Evolutionary conservation across 805 yeast genomes (phyloP).

Genomic region (Suhomyces sp.): DNA sequence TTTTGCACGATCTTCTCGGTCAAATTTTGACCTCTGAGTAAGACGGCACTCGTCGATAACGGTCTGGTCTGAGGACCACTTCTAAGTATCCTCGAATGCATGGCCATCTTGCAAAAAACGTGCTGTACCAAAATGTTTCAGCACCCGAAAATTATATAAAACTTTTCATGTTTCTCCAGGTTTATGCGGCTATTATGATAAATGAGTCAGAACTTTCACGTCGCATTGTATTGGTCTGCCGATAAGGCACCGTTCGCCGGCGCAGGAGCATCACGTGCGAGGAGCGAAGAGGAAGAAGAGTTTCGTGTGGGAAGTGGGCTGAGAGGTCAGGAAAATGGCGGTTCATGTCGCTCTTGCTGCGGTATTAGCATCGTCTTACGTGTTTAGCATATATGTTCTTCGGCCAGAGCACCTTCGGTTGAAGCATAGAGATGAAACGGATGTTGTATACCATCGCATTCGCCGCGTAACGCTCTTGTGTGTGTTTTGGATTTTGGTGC

Average conservation of each 20-base stretch:
- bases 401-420: conserved; percentile 21
- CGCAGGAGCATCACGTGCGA: neutral
- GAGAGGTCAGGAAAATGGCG: neutral
- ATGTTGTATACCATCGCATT: conserved; percentile 42
- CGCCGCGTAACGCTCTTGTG: conserved; percentile 34
- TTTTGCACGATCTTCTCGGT: conserved; percentile 95
- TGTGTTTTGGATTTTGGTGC: conserved; percentile 20
- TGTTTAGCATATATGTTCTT: conserved; percentile 36
- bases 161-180: conserved; percentile 4
- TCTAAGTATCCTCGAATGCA: neutral
- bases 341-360: conserved; percentile 18
- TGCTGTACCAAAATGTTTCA: neutral
- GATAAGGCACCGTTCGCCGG: neutral
- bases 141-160: neutral
- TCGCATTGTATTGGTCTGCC: conserved; percentile 5
- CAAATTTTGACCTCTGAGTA: conserved; percentile 64
- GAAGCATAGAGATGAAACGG: conserved; percentile 41
- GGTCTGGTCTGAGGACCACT: conserved; percentile 2
- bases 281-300: neutral
- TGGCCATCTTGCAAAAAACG: neutral
- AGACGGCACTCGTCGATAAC: conserved; percentile 3
- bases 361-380: conserved; percentile 45
- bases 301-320: neutral
- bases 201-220: conserved; percentile 6
- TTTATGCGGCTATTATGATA: conserved; percentile 4